These are phyloP conservation scores for Cladosporium halotolerans DNA, from an alignment of 2,329 filamentous ascomycete species.

Conservation along the genomic window DNA sequence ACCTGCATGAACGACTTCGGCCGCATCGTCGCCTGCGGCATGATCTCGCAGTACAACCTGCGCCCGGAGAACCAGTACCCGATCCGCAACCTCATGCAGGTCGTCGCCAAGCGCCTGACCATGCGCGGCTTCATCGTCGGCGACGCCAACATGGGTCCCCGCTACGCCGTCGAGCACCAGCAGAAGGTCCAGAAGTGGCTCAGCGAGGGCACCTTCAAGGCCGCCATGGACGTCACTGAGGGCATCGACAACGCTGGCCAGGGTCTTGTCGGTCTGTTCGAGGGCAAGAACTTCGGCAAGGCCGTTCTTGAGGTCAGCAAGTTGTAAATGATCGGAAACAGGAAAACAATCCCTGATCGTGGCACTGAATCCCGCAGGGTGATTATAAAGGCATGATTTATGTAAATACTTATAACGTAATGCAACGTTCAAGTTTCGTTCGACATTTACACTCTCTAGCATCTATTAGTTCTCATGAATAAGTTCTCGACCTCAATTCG, in stretches of 20 bases:
- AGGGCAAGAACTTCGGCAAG: conserved; percentile 82
- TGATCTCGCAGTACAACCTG: conserved; percentile 75
- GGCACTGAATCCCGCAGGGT: too few species aligned
- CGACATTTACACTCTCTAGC: too few species aligned
- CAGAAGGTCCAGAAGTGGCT: conserved; percentile 72
- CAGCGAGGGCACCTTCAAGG: conserved; percentile 66
- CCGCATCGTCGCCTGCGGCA: conserved; percentile 57
- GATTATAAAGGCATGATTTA: too few species aligned
- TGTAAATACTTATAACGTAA: too few species aligned
- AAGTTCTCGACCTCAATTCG: too few species aligned
- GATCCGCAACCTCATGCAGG: conserved; percentile 57
- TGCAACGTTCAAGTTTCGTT: too few species aligned
- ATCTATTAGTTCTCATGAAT: too few species aligned
- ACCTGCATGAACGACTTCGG: conserved; percentile 58
- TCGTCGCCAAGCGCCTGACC: conserved; percentile 63
- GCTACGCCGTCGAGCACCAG: conserved; percentile 65
- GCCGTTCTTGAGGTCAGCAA: conserved; percentile 61
- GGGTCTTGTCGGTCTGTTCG: conserved; percentile 67
- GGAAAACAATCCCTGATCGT: too few species aligned
- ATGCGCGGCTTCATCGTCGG: conserved; percentile 72
- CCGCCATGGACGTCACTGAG: conserved; percentile 60
- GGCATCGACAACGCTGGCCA: conserved; percentile 73
- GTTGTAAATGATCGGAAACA: conserved; percentile 8
- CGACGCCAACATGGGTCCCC: conserved; percentile 59
- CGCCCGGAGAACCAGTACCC: conserved; percentile 53